Percentiles rank a stretch among this genome's conserved stretches.
Evolutionary conservation across 2,329 filamentous ascomycete species (phyloP).

Genomic region (Aspergillus sp.): DNA sequence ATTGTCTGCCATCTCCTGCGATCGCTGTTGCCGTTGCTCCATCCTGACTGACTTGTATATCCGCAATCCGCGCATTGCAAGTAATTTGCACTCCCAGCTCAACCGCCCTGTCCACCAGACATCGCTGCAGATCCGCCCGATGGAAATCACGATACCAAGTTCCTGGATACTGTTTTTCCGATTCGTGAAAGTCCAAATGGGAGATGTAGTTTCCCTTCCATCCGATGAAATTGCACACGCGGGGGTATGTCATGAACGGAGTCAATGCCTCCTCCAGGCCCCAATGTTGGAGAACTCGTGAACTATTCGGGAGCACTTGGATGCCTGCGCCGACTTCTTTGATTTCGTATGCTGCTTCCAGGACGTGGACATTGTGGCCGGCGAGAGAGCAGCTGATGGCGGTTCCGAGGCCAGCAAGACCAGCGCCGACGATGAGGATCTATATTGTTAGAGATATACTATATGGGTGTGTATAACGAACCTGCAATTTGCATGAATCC

Average conservation of each 20-base stretch:
- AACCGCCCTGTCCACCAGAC: conserved; percentile 43
- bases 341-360: conserved; percentile 20
- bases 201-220: conserved; percentile 51
- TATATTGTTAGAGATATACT: background rate
- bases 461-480: conserved; percentile 10
- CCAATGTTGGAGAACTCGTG: conserved; percentile 26
- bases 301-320: conserved; percentile 23
- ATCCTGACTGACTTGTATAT: conserved; percentile 32
- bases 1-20: conserved; percentile 17
- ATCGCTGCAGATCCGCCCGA: conserved; percentile 48
- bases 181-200: conserved; percentile 45
- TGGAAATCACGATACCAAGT: conserved; percentile 52
- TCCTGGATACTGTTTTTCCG: conserved; percentile 30
- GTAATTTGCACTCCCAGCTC: conserved; percentile 47
- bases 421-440: conserved; percentile 31
- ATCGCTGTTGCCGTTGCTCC: conserved; percentile 34
- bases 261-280: conserved; percentile 42
- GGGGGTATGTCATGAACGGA: conserved; percentile 38
- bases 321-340: conserved; percentile 25
- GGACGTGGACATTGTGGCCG: conserved; percentile 19
- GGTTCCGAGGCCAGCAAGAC: conserved; percentile 21
- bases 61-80: conserved; percentile 40
- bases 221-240: conserved; percentile 45
- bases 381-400: conserved; percentile 20
- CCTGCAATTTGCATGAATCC: conserved; percentile 45